Evolutionary conservation across 331 rosid genomes (phyloP), one percentile per base, ranked within the genome.

Genomic region (Cucumis variabilis): DNA sequence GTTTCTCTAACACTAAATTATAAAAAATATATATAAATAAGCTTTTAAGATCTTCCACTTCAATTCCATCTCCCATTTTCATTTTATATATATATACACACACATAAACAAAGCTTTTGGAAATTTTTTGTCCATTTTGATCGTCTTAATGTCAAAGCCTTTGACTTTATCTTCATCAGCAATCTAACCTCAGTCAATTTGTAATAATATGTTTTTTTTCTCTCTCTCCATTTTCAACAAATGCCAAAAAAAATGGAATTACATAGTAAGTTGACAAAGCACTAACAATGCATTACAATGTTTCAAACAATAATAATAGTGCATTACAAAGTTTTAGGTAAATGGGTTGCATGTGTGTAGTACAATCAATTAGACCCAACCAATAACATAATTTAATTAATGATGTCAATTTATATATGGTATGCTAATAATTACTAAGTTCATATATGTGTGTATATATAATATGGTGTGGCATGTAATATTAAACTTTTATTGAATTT

Each of bases 111-210:
- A 21, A 60, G 19, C 11, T 13, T 48, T 46, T 46, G 81, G 53
- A 10, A 72, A 72, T 7, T 9, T 16, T 37, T 41, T 46, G n/a
- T 79, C 46, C 48, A 53, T 53, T 79, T 80, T 8, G 37, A 78
- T 80, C 2, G 1, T 55, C 85, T 55, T 70, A 81, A 81, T 81
- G 85, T 81, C 85, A 81, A 81, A 58, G 30, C 53, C 51, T 81
- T 79, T 81, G 85, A 81, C 85, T 58, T 81, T 81, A 0, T 58
- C 6, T 58, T 58, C 85, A 1, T 33, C 20, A 58, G 27, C 37
- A 55, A 80, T 80, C 7, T 55, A 79, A 0, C 11, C 30, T 79
- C 9, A 24, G 84, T 79, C 84, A 25, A 79, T 25, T 41, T 51
- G 84, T 79, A 79, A 79, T 79, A 79, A 79, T 79, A 23, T 50